phyloP scores from a whole-genome alignment of 495 filamentous ascomycete genomes.

The Chaetomidium leptoderma region DNA sequence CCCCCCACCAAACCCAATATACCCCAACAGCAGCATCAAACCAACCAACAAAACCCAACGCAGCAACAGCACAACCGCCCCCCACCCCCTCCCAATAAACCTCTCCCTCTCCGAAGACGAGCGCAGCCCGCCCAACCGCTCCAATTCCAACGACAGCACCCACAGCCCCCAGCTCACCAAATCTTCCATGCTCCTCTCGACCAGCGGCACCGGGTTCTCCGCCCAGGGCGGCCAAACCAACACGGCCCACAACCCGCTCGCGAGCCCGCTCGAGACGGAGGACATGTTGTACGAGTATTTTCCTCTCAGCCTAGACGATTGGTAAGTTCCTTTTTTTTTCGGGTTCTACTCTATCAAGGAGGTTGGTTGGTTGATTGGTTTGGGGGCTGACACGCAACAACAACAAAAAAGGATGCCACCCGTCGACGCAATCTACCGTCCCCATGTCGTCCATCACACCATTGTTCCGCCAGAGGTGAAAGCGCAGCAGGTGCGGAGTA shows the following conservation, averaged over 20 bases:
- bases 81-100: slow-evolving; percentile 55
- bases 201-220: background rate
- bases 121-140: slow-evolving; percentile 44
- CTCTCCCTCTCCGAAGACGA: slow-evolving; percentile 76
- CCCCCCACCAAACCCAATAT: slow-evolving; percentile 10
- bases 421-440: slow-evolving; percentile 87
- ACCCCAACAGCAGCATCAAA: background rate
- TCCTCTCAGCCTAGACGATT: slow-evolving; percentile 81
- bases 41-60: slow-evolving; percentile 18
- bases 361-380: background rate
- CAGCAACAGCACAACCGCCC: slow-evolving; percentile 11
- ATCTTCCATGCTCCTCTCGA: slow-evolving; percentile 31
- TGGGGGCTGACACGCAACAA: too few relatives aligned
- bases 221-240: background rate
- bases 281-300: slow-evolving; percentile 91
- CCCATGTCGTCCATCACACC: slow-evolving; percentile 87
- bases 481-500: slow-evolving; percentile 61
- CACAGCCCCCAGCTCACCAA: slow-evolving; percentile 39
- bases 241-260: slow-evolving; percentile 32
- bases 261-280: slow-evolving; percentile 64
- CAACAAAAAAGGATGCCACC: slow-evolving; percentile 63
- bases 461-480: slow-evolving; percentile 72
- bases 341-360: too few relatives aligned
- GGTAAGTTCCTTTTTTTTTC: slow-evolving; percentile 40
- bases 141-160: slow-evolving; percentile 30